phyloP scores from a whole-genome alignment of 805 yeast genomes.

The Lachancea nothofagi region DNA sequence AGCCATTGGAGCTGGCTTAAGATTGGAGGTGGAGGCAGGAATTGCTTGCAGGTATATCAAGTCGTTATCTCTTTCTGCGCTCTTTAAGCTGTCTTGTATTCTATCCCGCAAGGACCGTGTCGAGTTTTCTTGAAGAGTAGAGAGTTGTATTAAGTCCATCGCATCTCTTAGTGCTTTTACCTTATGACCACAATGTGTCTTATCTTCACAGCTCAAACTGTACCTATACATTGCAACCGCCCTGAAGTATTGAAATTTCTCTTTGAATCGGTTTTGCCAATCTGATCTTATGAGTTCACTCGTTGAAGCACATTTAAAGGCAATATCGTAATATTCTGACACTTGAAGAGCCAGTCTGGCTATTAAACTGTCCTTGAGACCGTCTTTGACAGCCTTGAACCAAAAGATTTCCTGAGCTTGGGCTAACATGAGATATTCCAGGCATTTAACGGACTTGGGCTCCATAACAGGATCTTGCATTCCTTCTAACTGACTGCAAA shows the following conservation, averaged over 20 bases:
- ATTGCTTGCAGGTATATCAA: conserved; percentile 65
- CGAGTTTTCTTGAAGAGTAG: conserved; percentile 38
- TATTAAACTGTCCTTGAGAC: conserved; percentile 51
- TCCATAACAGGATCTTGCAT: conserved; percentile 35
- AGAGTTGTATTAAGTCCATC: conserved; percentile 33
- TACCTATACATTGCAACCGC: conserved; percentile 67
- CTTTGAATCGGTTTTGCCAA: conserved; percentile 57
- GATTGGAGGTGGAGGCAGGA: conserved; percentile 44
- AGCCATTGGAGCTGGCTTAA: conserved; percentile 50
- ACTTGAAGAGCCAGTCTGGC: conserved; percentile 63
- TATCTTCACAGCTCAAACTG: conserved; percentile 37
- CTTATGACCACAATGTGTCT: conserved; percentile 61
- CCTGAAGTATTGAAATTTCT: conserved; percentile 59
- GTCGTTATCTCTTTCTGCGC: conserved; percentile 75
- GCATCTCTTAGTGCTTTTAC: conserved; percentile 44
- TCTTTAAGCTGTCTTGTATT: conserved; percentile 41
- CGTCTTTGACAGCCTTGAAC: conserved; percentile 52
- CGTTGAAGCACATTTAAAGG: conserved; percentile 39
- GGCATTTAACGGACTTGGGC: conserved; percentile 42
- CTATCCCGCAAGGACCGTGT: conserved; percentile 39
- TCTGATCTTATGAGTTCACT: conserved; percentile 52
- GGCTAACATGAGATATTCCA: conserved; percentile 56
- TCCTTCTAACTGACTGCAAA: conserved; percentile 23
- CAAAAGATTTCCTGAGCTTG: conserved; percentile 87
- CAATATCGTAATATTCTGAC: conserved; percentile 47